Evolutionary conservation across 805 yeast species (phyloP), one percentile per base, ranked within the genome.

Genomic region (Pichia heedii): DNA sequence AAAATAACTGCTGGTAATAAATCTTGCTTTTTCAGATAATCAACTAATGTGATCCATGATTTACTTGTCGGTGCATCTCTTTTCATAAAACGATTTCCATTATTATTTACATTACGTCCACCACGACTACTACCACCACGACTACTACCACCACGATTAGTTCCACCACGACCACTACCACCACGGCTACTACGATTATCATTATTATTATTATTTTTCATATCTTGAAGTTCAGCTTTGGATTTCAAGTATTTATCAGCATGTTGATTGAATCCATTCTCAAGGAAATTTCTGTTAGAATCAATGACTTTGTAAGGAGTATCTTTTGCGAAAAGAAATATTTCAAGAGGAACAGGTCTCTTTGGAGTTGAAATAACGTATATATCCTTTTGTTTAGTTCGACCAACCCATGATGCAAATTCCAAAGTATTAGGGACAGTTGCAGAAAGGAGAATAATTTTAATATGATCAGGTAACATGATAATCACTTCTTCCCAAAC

Each of bases 401-500:
- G 74, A 5, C 99, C 97, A 18, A 93, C 90, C 99, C 99, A 93
- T 51, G 83, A 85, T 9, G 99, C 99, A 71, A 93, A 93, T 58
- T 93, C 99, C 59, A 76, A 84, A 0, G 98, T 90, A 60, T 93
- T 93, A n/a, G 99, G 98, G 8, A 93, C 97, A 0, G 99, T 93
- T 5, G 99, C 99, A 13, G 97, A 88, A 50, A 90, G 67, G 56
- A 90, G 85, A 3, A 90, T 96, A 57, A 89, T 87, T 52, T 84
- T 90, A 16, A 93, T 97, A 69, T 89, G 89, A 55, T 94, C 97
- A 4, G 99, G 99, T 36, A 93, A 71, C 59, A 93, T 69, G 46
- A 93, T 93, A 51, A 93, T 90, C 15, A 97, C 90, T 65, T 93
- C 99, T 67, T 93, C 99, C 99, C 99, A 93, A 30, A 93, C 98